phyloP scores from a whole-genome alignment of 2,329 filamentous ascomycete species.

The Ilyonectria destructans region DNA sequence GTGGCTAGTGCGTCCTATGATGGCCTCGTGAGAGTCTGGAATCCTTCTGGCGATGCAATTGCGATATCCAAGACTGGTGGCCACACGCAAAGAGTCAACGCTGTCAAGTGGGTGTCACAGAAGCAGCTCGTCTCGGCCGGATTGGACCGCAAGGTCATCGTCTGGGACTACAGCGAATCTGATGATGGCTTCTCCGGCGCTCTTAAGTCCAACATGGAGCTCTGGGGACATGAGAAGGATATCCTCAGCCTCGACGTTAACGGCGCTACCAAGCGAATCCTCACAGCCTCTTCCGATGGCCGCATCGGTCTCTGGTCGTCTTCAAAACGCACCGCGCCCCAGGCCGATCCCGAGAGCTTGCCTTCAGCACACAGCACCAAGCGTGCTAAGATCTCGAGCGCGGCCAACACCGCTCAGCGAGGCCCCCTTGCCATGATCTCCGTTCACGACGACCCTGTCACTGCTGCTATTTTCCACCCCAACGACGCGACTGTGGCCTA shows the following conservation, averaged over 20 bases:
- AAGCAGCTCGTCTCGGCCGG: constrained; percentile 87
- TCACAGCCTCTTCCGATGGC: constrained; percentile 90
- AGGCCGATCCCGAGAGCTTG: constrained; percentile 79
- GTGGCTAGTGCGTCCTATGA: constrained; percentile 97
- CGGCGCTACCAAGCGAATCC: constrained; percentile 80
- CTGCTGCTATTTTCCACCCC: constrained; percentile 87
- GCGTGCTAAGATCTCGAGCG: constrained; percentile 77
- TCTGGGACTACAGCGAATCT: constrained; percentile 90
- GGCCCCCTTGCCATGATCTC: constrained; percentile 84
- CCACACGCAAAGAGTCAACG: constrained; percentile 84
- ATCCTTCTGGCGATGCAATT: constrained; percentile 87
- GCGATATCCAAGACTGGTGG: constrained; percentile 83
- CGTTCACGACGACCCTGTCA: constrained; percentile 82
- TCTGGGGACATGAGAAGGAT: constrained; percentile 85
- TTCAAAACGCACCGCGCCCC: constrained; percentile 82
- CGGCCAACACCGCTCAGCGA: constrained; percentile 73
- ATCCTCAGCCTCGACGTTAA: constrained; percentile 85
- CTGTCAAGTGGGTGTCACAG: constrained; percentile 86
- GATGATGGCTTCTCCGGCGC: constrained; percentile 72
- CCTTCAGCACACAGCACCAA: constrained; percentile 80
- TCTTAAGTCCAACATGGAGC: constrained; percentile 82
- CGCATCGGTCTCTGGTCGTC: constrained; percentile 91
- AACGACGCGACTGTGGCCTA: constrained; percentile 91
- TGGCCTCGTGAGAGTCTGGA: constrained; percentile 90
- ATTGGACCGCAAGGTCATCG: constrained; percentile 86